Conservation (phyloP, 202 grass and related monocot genomes). For the Sporobolus alterniflorus region DNA sequence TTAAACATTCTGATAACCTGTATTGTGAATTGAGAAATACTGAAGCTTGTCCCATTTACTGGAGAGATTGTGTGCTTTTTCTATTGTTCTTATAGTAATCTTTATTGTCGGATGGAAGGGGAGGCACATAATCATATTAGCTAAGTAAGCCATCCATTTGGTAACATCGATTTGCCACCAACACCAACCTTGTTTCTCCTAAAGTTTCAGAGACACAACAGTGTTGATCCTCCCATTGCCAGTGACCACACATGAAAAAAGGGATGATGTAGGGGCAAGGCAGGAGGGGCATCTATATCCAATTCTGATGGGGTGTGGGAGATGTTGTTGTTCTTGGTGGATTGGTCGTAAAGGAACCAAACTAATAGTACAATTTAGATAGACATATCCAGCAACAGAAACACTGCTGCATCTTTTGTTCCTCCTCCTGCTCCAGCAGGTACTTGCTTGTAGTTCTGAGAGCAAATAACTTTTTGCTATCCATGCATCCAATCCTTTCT, state of each 20-base stretch:
- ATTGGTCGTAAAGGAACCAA: conserved; percentile 36
- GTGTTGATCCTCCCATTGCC: conserved; percentile 1
- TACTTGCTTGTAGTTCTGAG: background rate
- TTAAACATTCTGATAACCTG: too few relatives aligned
- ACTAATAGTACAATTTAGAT: conserved; percentile 11
- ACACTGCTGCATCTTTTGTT: conserved; percentile 26
- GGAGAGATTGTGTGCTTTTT: too few relatives aligned
- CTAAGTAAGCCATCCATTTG: background rate
- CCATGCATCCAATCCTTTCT: conserved; percentile 16
- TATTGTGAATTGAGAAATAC: too few relatives aligned
- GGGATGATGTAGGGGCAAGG: conserved; percentile 5
- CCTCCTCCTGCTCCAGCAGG: background rate
- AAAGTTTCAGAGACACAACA: background rate
- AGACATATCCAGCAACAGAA: conserved; percentile 40
- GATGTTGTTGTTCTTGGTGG: conserved; percentile 10
- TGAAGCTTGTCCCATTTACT: too few relatives aligned
- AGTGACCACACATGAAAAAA: too few relatives aligned
- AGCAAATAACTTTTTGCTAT: conserved; percentile 12
- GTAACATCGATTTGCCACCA: background rate
- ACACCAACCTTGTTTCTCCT: conserved; percentile 7
- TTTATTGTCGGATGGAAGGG: conserved; percentile 5
- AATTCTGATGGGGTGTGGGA: conserved; percentile 5
- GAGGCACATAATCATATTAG: background rate
- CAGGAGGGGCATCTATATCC: conserved; percentile 46
- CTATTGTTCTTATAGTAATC: too few relatives aligned